These are phyloP conservation scores for Arthrobotrys entomopaga DNA, from an alignment of 2,329 filamentous ascomycete genomes.

Conservation along the genomic window DNA sequence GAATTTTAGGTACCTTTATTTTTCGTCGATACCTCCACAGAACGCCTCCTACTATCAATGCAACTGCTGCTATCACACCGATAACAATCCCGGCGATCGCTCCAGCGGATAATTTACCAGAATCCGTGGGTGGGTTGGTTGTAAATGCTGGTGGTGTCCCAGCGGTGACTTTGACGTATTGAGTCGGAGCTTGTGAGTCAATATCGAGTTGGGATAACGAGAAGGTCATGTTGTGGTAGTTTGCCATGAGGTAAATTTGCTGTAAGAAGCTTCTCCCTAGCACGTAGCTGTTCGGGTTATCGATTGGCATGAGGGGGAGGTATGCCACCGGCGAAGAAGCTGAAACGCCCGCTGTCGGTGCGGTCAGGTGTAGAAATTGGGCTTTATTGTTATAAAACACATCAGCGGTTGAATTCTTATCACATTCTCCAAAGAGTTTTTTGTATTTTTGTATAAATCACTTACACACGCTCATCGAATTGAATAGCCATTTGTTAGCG, in stretches of 20 bases:
- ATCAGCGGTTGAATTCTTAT: not conserved
- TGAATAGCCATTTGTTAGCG: conserved; percentile 37
- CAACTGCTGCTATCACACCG: conserved; percentile 18
- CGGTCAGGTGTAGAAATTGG: conserved; percentile 24
- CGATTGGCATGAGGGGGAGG: conserved; percentile 42
- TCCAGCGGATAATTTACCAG: conserved; percentile 30
- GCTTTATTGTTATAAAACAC: conserved; percentile 19
- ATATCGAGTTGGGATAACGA: conserved; percentile 46
- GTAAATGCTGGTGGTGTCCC: conserved; percentile 18
- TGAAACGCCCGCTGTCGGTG: conserved; percentile 32
- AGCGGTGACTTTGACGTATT: conserved; percentile 39
- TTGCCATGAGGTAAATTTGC: conserved; percentile 51
- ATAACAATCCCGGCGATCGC: conserved; percentile 50
- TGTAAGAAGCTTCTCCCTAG: conserved; percentile 46
- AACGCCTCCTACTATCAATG: conserved; percentile 24
- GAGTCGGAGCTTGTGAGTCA: conserved; percentile 16
- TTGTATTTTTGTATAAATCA: not conserved
- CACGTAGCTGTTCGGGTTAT: conserved; percentile 33
- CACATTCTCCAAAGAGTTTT: not conserved
- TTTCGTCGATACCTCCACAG: conserved; percentile 30
- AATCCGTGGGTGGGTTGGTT: not conserved
- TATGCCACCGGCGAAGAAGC: conserved; percentile 24
- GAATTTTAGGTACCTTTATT: conserved; percentile 24
- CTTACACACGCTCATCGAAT: conserved; percentile 45
- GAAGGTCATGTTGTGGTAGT: conserved; percentile 40